Evolutionary conservation across 2,329 filamentous ascomycete species (phyloP).

Genomic region (Fusarium sp.): DNA sequence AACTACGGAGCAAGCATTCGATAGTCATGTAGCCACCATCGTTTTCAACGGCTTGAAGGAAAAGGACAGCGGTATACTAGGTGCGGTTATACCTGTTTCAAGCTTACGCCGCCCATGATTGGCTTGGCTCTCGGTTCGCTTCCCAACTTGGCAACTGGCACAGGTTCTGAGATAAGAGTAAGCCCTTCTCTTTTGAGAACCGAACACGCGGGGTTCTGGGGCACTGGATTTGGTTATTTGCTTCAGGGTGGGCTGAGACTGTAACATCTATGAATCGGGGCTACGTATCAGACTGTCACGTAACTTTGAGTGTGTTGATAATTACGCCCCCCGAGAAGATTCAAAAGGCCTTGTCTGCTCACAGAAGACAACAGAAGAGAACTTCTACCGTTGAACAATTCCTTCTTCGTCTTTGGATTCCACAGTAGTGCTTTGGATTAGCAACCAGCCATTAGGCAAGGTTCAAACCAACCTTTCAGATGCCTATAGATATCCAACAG

Average conservation of each 20-base stretch:
- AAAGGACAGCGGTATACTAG: background rate
- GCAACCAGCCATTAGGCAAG: no score
- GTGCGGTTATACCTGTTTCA: background rate
- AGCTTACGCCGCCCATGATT: background rate
- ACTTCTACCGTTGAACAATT: background rate
- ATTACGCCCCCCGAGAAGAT: background rate
- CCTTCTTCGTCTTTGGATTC: background rate
- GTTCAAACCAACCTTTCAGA: no score
- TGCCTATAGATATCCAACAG: no score
- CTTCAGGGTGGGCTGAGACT: background rate
- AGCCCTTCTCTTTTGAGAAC: background rate
- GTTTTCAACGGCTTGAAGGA: background rate
- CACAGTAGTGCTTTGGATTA: background rate
- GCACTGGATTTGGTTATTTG: background rate
- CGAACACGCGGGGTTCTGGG: background rate
- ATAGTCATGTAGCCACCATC: background rate
- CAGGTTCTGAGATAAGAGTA: background rate
- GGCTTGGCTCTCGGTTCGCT: background rate
- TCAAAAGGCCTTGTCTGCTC: background rate
- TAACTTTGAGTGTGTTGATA: background rate
- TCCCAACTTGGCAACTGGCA: background rate
- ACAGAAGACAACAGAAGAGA: background rate
- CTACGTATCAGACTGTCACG: background rate
- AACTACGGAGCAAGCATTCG: background rate
- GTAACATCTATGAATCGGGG: background rate